A percentile compares a stretch with the other conserved stretches of the same genome.
Conservation (phyloP, 2,329 filamentous ascomycete genomes). For the Fusarium sp. region DNA sequence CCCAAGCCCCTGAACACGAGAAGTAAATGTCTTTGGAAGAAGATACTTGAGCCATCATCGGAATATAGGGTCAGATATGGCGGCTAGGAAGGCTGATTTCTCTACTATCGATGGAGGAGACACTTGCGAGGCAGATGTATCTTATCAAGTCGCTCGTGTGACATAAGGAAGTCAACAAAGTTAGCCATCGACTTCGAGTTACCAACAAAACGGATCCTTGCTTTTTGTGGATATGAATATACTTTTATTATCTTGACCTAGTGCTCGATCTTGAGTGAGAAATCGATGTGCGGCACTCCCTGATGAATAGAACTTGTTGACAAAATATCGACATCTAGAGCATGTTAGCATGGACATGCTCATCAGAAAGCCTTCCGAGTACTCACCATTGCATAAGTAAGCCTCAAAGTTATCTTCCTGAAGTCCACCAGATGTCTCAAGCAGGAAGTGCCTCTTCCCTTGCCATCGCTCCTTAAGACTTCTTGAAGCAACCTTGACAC, state of each 20-base stretch:
- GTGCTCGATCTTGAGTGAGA: constrained; percentile 85
- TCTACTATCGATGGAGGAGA: constrained; percentile 7
- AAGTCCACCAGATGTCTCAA: constrained; percentile 93
- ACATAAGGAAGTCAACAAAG: not conserved
- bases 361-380: not conserved
- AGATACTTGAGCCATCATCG: constrained; percentile 47
- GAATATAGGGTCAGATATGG: constrained; percentile 30
- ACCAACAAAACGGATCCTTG: not conserved
- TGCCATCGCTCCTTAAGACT: constrained; percentile 84
- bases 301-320: constrained; percentile 98
- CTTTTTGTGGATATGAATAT: not conserved
- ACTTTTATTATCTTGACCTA: constrained; percentile 34
- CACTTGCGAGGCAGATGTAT: not conserved
- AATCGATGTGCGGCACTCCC: constrained; percentile 92
- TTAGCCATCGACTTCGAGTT: not conserved
- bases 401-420: constrained; percentile 82
- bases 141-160: not conserved
- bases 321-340: constrained; percentile 88
- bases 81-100: constrained; percentile 27
- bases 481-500: constrained; percentile 77
- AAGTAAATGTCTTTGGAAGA: constrained; percentile 40
- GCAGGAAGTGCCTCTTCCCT: constrained; percentile 75
- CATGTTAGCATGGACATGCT: not conserved
- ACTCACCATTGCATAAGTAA: constrained; percentile 79
- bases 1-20: not conserved